These are phyloP conservation scores for Phyllosticta paracitricarpa DNA, from an alignment of 2,329 filamentous ascomycete genomes.

Conservation along the genomic window DNA sequence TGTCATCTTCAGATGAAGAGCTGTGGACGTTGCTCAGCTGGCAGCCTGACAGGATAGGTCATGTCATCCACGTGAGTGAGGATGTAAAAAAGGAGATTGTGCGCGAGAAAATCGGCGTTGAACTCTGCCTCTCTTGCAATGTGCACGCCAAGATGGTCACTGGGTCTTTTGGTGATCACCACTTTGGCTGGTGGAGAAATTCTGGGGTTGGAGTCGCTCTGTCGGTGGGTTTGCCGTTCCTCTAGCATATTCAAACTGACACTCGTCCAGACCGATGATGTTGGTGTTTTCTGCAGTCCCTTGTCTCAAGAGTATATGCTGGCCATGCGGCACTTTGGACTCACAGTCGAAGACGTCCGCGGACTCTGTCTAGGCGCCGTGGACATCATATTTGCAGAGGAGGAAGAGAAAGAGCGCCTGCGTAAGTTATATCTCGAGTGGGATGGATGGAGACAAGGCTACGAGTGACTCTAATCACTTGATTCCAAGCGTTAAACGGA, in stretches of 20 bases:
- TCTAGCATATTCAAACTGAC: slow-evolving; percentile 12
- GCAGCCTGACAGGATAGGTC: slow-evolving; percentile 59
- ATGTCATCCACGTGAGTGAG: slow-evolving; percentile 66
- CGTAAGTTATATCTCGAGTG: slow-evolving; percentile 1
- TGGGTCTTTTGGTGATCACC: slow-evolving; percentile 57
- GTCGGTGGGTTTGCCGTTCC: slow-evolving; percentile 46
- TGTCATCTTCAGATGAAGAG: slow-evolving; percentile 49
- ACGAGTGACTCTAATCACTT: too few species aligned
- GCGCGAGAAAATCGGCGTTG: slow-evolving; percentile 50
- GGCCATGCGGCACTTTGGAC: slow-evolving; percentile 58
- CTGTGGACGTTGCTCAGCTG: slow-evolving; percentile 55
- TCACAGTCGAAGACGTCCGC: slow-evolving; percentile 41
- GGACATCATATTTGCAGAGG: slow-evolving; percentile 55
- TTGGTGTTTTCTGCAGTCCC: slow-evolving; percentile 68
- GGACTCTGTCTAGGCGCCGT: slow-evolving; percentile 51
- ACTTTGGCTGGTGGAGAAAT: slow-evolving; percentile 64
- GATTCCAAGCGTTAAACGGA: too few species aligned
- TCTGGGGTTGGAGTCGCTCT: slow-evolving; percentile 49
- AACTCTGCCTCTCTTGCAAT: slow-evolving; percentile 73
- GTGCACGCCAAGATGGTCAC: slow-evolving; percentile 64
- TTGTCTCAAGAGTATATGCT: slow-evolving; percentile 69
- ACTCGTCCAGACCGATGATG: slow-evolving; percentile 60
- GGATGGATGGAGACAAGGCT: slow-evolving; percentile 1
- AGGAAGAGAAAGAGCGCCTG: slow-evolving; percentile 51
- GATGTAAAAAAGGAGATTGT: slow-evolving; percentile 48